Conservation (phyloP, 192 early-diverging fungal species). For the Entomortierella parvispora region DNA sequence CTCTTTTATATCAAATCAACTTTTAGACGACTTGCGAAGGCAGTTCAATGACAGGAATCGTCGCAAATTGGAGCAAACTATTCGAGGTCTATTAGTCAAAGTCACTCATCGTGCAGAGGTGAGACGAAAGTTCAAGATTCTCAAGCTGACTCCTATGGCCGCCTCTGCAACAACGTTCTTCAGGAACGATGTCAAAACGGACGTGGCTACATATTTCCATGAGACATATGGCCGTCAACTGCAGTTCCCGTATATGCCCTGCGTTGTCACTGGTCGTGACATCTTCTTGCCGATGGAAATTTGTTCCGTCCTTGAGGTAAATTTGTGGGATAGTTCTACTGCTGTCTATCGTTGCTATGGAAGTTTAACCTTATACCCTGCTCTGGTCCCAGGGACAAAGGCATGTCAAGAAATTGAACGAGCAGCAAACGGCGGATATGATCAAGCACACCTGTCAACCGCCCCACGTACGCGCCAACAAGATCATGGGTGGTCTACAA, state of each 20-base stretch:
- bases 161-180: conserved; percentile 80
- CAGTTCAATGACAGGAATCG: conserved; percentile 58
- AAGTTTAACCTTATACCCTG: background rate
- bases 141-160: conserved; percentile 70
- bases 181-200: conserved; percentile 63
- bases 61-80: conserved; percentile 56
- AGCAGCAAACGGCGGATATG: conserved; percentile 93
- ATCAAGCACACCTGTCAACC: conserved; percentile 91
- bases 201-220: conserved; percentile 83
- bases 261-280: conserved; percentile 77
- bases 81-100: conserved; percentile 65
- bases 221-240: conserved; percentile 77
- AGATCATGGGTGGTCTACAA: conserved; percentile 81
- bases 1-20: no score
- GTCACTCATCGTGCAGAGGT: conserved; percentile 73
- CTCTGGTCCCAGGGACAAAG: conserved; percentile 73
- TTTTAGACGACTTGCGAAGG: conserved; percentile 62
- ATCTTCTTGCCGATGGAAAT: conserved; percentile 92
- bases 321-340: background rate
- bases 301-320: conserved; percentile 73
- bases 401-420: conserved; percentile 83
- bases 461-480: conserved; percentile 84
- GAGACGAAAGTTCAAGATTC: conserved; percentile 78
- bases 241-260: conserved; percentile 83
- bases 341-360: background rate